Base-by-base conservation (phyloP, 1,139 yeast species). In the Taphrina wiesneri region DNA sequence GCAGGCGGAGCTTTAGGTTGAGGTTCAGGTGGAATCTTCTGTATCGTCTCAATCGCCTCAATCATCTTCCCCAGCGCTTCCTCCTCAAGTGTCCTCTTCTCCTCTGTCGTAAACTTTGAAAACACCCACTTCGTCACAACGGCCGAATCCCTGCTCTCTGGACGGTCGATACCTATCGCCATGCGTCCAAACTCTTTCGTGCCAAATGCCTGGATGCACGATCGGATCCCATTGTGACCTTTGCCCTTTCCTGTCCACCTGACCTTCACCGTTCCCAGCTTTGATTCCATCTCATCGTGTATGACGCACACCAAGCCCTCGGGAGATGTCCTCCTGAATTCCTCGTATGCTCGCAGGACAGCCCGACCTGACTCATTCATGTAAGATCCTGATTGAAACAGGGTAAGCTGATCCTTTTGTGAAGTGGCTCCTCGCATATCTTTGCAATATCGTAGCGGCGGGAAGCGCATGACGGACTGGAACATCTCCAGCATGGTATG, bases 271-370 rank as follows among this genome's bases (percentile, higher is more conserved):
- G 53, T 15, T 13, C 65, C 65, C n/a, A 53, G 4, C 32, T 19
- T 30, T 7, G 51, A 41, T 26, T 62, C 65, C 60, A 62, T 53
- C 46, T 62, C 65, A 28, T 62, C 65, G 53, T 62, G 60, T 19
- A 62, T 43, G 28, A 62, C 41, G 30, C 52, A 43, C 30, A 62
- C 6, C 26, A 46, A 3, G 17, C 54, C 65, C 7, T 23, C 54
- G 2, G 65, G 60, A 13, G 39, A 21, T 9, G 11, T 13, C 28
- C 32, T 43, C 11, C 3, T n/a, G 23, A 62, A 52, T 11, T 36
- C 30, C 7, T 25, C 30, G 15, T 21, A 43, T 1, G 65, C 65
- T 3, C 41, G 43, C 3, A 19, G 15, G 15, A 62, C 28, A 26
- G 65, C 23, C 0, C 30, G 26, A 51, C 65, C 65, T 2, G 65